Evolutionary conservation across 2,329 filamentous ascomycete genomes (phyloP).

Genomic region (Diaporthe sp.): DNA sequence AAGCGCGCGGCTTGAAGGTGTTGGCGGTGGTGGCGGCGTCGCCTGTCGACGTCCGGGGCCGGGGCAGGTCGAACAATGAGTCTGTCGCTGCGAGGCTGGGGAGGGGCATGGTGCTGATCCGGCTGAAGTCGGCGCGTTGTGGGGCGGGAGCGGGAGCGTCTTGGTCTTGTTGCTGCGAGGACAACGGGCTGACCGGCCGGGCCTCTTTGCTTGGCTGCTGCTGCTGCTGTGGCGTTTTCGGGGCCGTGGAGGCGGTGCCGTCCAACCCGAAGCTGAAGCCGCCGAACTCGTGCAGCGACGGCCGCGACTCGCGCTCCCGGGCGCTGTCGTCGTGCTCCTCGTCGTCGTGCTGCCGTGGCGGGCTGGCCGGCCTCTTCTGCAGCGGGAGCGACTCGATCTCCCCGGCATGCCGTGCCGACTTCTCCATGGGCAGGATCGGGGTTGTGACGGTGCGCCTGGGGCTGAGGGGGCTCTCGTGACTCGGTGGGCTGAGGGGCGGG

Average conservation of each 20-base stretch:
- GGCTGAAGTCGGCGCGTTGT: conserved; percentile 32
- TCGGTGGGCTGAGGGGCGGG: conserved; percentile 37
- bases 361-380: conserved; percentile 37
- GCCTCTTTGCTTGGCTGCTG: neutral
- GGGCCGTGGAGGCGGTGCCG: neutral
- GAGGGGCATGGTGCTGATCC: conserved; percentile 39
- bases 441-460: conserved; percentile 38
- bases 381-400: conserved; percentile 9
- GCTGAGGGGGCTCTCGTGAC: conserved; percentile 22
- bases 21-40: conserved; percentile 14
- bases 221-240: conserved; percentile 4
- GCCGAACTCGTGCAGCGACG: conserved; percentile 24
- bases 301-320: conserved; percentile 14
- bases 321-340: neutral
- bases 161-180: neutral
- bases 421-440: conserved; percentile 30
- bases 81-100: conserved; percentile 3
- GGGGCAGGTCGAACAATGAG: neutral
- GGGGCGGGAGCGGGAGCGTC: neutral
- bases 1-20: conserved; percentile 37
- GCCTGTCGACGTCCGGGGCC: conserved; percentile 38
- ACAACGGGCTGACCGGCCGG: conserved; percentile 28
- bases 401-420: neutral
- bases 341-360: conserved; percentile 24
- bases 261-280: conserved; percentile 36